phyloP scores from a whole-genome alignment of 768 basidiomycete genomes.

The Suillus cothurnatus region DNA sequence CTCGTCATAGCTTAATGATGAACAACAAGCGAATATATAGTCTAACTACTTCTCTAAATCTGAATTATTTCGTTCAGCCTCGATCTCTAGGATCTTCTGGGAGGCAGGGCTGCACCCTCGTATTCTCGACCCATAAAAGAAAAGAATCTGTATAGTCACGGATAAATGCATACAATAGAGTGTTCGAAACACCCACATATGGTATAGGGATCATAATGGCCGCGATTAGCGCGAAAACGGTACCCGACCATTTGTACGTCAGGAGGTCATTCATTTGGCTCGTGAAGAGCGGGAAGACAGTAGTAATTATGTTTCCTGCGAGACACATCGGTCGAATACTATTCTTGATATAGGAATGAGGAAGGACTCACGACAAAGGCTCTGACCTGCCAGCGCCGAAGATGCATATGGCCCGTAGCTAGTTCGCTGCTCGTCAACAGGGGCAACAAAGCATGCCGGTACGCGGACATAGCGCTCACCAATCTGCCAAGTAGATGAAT shows the following conservation, averaged over 20 bases:
- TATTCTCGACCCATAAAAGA: conserved; percentile 33
- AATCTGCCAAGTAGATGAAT: conserved; percentile 66
- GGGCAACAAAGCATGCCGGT: background rate
- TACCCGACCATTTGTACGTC: conserved; percentile 62
- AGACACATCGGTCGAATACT: background rate
- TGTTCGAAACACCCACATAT: conserved; percentile 40
- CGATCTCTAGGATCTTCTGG: conserved; percentile 21
- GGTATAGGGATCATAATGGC: conserved; percentile 60
- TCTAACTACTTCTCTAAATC: background rate
- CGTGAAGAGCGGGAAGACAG: conserved; percentile 65
- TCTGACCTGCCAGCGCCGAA: conserved; percentile 69
- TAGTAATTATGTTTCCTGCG: conserved; percentile 51
- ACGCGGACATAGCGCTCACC: conserved; percentile 36
- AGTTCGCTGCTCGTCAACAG: conserved; percentile 3
- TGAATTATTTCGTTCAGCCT: conserved; percentile 5
- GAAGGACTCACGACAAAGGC: conserved; percentile 50
- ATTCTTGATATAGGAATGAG: background rate
- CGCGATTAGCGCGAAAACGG: conserved; percentile 56
- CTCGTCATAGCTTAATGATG: background rate
- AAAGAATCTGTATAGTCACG: conserved; percentile 27
- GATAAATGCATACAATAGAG: background rate
- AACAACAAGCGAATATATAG: background rate
- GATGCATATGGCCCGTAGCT: conserved; percentile 66
- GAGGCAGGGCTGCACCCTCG: conserved; percentile 34
- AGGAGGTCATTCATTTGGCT: conserved; percentile 57